Evolutionary conservation across 2,329 filamentous ascomycete species (phyloP), one percentile per base, ranked within the genome.

Genomic region (Arthrobotrys sinensis): DNA sequence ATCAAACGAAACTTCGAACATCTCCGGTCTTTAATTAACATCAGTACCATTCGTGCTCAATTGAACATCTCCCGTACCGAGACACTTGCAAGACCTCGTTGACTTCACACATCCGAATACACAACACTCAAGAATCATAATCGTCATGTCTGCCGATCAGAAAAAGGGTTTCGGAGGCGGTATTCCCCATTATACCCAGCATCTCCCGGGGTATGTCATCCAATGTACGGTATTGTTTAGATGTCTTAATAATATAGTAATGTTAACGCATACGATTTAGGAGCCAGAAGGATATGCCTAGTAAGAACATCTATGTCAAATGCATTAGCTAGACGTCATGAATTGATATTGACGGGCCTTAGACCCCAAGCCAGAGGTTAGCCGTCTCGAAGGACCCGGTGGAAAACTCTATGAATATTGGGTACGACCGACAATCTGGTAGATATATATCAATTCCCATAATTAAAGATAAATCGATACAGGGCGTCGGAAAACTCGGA

Each of bases 401-500:
- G 69, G 69, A 12, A 73, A 73, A 21, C 43, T 73, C 19, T 73
- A 73, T 16, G 69, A 73, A 52, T 73, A 73, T 14, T 73, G 69
- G 69, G 69, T 73, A 66, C n/a, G 19, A 3, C 4, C 8, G 4
- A 62, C 14, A 14, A 28, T 19, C 5, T n/a, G 16, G n/a, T 36
- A 43, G 38, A 40, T 57, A 0, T 38, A 38, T 38, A 6, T 16
- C 11, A 11, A 40, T 11, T 53, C 2, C 4, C 24, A 28, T 28
- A 1, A 16, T 10, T 8, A 16, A 32, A 28, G 1, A 12, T 32
- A 6, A 45, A 40, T 11, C 28, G 5, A 66, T 50, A 14, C 16
- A 82, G 24, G 87, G 86, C 0, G 86, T 86, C 0, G 85, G 84
- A 14, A 89, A 88, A 79, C 82, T 89, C 53, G 85, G 85, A 38